Base-by-base conservation (phyloP, 1,284 basidiomycete species). In the Cronartium ribicola region DNA sequence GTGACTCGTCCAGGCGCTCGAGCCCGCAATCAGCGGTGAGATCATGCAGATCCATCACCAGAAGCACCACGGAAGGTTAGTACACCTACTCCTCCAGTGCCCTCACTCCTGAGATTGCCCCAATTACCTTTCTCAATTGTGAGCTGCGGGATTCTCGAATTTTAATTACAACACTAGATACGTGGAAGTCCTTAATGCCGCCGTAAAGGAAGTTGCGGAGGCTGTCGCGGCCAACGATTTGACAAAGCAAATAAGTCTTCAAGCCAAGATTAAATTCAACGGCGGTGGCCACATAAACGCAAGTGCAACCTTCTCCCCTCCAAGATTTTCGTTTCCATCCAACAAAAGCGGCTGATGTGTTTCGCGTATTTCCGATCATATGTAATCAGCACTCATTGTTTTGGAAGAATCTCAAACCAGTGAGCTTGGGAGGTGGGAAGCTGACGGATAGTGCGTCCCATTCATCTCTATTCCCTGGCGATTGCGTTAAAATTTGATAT, bases 391-490 rank as follows among this genome's bases (percentile, higher is more conserved):
- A 93, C 82, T 88, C 93, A 59, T 86, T 98, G 37, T 98, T 98
- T 86, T 98, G 95, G 96, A 93, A 89, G 84, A 98, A 96, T 84
- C 87, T 96, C 77, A 89, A 89, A 3, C 86, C 91, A 0, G 85
- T 88, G 22, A 83, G 84, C 40, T 84, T 83, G 3, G 80, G 83
- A 82, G 86, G 76, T 88, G 90, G 78, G 67, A 87, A 87, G 80
- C 84, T 93, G 66, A 80, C 83, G 78, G 83, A 75, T 66, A 82
- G 78, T 76, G 48, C 46, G 77, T 63, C n/a, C 5, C 51, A 6
- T 20, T 55, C n/a, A 77, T 76, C 68, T 72, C 75, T 43, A 69
- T 72, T 40, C 10, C 36, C 36, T 60, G 17, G 11, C n/a, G 14
- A n/a, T 10, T 5, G 36, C 22, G 17, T 46, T 43, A 11, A 55